phyloP scores from a whole-genome alignment of 495 filamentous ascomycete species.

The Penicillium bovifimosum region DNA sequence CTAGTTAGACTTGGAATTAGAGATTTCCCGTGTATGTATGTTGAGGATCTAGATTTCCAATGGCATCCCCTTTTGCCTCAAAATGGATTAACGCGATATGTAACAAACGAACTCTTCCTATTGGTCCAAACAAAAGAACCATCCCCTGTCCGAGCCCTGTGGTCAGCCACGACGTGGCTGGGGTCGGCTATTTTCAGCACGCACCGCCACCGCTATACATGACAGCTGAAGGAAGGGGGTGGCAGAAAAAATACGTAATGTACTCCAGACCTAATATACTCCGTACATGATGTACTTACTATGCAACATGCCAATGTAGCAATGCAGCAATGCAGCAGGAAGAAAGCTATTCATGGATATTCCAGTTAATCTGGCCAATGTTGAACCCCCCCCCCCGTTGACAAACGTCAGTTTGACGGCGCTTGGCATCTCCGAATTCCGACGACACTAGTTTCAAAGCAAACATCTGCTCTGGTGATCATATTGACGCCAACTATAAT shows the following conservation, averaged over 20 bases:
- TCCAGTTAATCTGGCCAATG: neutral
- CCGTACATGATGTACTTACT: neutral
- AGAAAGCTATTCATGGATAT: neutral
- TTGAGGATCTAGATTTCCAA: constrained; percentile 1
- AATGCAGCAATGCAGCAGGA: too few relatives aligned
- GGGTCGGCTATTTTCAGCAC: constrained; percentile 5
- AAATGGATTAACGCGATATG: neutral
- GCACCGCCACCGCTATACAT: neutral
- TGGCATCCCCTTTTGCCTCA: neutral
- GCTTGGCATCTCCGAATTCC: constrained; percentile 1
- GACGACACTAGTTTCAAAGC: constrained; percentile 4
- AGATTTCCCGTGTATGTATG: neutral
- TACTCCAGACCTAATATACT: too few relatives aligned
- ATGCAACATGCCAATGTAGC: too few relatives aligned
- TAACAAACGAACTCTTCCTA: neutral
- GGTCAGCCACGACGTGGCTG: constrained; percentile 12
- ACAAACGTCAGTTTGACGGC: constrained; percentile 6
- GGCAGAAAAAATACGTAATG: too few relatives aligned
- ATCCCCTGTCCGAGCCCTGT: neutral
- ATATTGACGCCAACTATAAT: neutral
- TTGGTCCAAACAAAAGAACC: neutral
- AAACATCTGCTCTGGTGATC: constrained; percentile 1
- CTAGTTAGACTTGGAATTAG: constrained; percentile 1
- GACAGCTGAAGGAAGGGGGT: neutral
- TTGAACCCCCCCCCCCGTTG: neutral